A percentile compares a stretch with the other conserved stretches of the same genome.
These are phyloP conservation scores for Ustilaginoidea virens DNA, from an alignment of 2,329 filamentous ascomycete genomes.

Conservation along the genomic window DNA sequence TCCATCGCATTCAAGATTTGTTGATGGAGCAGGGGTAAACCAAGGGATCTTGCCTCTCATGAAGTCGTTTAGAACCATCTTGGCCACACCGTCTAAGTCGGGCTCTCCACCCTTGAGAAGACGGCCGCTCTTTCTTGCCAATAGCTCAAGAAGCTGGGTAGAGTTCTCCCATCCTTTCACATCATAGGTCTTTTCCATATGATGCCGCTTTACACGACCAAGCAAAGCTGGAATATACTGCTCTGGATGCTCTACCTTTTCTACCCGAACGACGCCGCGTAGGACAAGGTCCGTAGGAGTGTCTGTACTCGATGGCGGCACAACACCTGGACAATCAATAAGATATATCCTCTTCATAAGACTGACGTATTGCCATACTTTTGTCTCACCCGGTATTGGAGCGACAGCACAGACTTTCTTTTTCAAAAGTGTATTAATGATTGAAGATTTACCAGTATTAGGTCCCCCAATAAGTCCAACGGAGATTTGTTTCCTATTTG, in stretches of 20 bases:
- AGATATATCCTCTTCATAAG: slow-evolving; percentile 82
- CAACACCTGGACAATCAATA: slow-evolving; percentile 93
- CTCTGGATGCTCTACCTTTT: slow-evolving; percentile 91
- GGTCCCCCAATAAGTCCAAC: slow-evolving; percentile 69
- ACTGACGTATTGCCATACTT: slow-evolving; percentile 96
- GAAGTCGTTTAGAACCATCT: slow-evolving; percentile 95
- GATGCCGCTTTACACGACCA: slow-evolving; percentile 63
- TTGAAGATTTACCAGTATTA: slow-evolving; percentile 89
- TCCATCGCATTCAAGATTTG: slow-evolving; percentile 30
- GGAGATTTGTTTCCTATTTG: slow-evolving; percentile 84
- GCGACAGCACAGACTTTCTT: slow-evolving; percentile 92
- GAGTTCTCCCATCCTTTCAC: slow-evolving; percentile 63
- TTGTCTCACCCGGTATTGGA: slow-evolving; percentile 91
- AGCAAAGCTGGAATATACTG: slow-evolving; percentile 86
- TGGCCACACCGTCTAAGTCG: slow-evolving; percentile 86
- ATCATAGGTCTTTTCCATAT: slow-evolving; percentile 88
- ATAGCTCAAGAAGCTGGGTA: slow-evolving; percentile 69
- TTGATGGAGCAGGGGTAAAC: slow-evolving; percentile 69
- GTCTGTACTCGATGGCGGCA: slow-evolving; percentile 74
- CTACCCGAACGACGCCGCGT: slow-evolving; percentile 80
- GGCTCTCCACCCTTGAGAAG: slow-evolving; percentile 86
- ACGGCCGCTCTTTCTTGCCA: slow-evolving; percentile 76
- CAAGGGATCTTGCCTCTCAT: slow-evolving; percentile 90
- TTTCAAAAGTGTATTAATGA: slow-evolving; percentile 90
- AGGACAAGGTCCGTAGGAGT: slow-evolving; percentile 78